Evolutionary conservation across 2,329 filamentous ascomycete species (phyloP).

Genomic region (Aspergillus melleus): DNA sequence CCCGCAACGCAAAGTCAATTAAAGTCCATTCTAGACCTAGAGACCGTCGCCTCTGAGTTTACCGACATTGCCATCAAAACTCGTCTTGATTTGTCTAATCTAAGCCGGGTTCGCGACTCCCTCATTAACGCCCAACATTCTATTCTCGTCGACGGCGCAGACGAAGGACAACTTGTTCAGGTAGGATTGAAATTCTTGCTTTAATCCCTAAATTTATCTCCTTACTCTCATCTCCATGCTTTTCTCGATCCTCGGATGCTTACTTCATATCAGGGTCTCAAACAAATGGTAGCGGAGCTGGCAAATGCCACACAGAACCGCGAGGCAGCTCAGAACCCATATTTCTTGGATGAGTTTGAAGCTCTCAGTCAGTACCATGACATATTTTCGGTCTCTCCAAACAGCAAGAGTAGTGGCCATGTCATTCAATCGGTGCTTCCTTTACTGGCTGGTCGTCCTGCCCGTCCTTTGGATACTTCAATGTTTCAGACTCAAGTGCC

Average conservation of each 20-base stretch:
- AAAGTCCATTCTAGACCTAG: slow-evolving; percentile 36
- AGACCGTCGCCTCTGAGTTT: slow-evolving; percentile 38
- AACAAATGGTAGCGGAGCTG: slow-evolving; percentile 39
- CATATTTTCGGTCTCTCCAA: slow-evolving; percentile 24
- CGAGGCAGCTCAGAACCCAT: slow-evolving; percentile 35
- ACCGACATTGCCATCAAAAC: slow-evolving; percentile 38
- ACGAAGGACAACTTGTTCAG: slow-evolving; percentile 36
- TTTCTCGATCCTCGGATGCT: slow-evolving; percentile 16
- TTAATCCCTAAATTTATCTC: not conserved
- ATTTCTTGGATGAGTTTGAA: slow-evolving; percentile 50
- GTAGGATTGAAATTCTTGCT: slow-evolving; percentile 18
- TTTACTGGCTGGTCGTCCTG: slow-evolving; percentile 40
- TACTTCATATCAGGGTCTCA: slow-evolving; percentile 30
- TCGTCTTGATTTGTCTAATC: slow-evolving; percentile 35
- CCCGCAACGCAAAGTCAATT: slow-evolving; percentile 40
- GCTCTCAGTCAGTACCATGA: slow-evolving; percentile 49
- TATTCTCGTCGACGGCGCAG: slow-evolving; percentile 37
- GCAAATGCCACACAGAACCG: slow-evolving; percentile 31
- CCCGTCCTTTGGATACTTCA: slow-evolving; percentile 35
- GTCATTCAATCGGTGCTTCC: slow-evolving; percentile 32
- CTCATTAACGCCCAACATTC: slow-evolving; percentile 40
- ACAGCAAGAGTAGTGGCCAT: slow-evolving; percentile 11
- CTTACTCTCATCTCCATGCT: not conserved
- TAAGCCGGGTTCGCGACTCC: slow-evolving; percentile 38
- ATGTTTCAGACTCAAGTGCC: slow-evolving; percentile 34